Percentiles rank a stretch among this genome's conserved stretches.
phyloP scores from a whole-genome alignment of 129 eudicot genomes.

The Arctium lappa region DNA sequence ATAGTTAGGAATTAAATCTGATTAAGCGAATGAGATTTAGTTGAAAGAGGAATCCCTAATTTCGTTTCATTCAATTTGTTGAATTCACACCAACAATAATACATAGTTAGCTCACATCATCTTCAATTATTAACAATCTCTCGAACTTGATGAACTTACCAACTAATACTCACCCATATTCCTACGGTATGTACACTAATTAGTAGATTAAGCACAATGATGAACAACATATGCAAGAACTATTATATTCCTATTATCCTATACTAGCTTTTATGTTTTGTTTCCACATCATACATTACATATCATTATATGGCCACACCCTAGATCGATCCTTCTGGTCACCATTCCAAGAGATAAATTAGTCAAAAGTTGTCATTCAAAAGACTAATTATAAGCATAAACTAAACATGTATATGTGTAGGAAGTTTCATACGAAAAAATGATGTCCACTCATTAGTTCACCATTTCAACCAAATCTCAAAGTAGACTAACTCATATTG shows the following conservation, averaged over 20 bases:
- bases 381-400: background rate
- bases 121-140: background rate
- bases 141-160: background rate
- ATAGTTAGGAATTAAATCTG: background rate
- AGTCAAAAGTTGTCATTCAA: background rate
- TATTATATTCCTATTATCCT: background rate
- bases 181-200: background rate
- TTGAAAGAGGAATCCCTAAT: background rate
- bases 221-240: background rate
- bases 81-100: background rate
- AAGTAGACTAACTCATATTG: too few relatives aligned
- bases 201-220: background rate
- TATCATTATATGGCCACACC: background rate
- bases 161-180: background rate
- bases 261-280: background rate
- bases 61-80: background rate
- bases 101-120: background rate
- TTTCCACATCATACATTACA: background rate
- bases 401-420: background rate
- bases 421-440: background rate
- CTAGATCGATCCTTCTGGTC: background rate
- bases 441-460: background rate
- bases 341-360: background rate
- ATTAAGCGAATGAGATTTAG: background rate
- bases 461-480: background rate